Percentiles rank a stretch among this genome's conserved stretches.
phyloP scores from a whole-genome alignment of 306 rosid species.

The Fagus crenata region DNA sequence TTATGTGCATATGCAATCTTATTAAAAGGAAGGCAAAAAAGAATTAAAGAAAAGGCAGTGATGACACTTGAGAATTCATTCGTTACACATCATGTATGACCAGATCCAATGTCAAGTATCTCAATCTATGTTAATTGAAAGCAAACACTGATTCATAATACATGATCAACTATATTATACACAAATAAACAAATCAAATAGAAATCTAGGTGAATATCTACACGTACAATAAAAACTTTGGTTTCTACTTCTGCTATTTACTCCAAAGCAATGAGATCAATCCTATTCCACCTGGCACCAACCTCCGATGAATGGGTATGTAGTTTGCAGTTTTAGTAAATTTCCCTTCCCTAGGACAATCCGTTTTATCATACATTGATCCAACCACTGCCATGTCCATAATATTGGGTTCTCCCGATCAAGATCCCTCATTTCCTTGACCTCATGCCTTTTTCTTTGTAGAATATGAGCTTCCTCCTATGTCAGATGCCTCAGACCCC shows the following conservation, averaged over 20 bases:
- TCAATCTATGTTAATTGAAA: not conserved
- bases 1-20: not conserved
- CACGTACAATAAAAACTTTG: not conserved
- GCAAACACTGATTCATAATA: not conserved
- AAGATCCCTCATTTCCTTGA: constrained; percentile 12
- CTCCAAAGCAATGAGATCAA: not conserved
- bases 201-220: not conserved
- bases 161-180: not conserved
- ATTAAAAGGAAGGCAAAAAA: not conserved
- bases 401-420: not conserved
- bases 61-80: constrained; percentile 1
- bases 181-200: constrained; percentile 8
- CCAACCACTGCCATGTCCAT: not conserved
- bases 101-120: not conserved
- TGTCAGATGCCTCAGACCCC: constrained; percentile 37
- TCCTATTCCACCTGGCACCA: not conserved
- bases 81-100: not conserved
- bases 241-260: not conserved
- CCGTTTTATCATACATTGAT: too few species aligned
- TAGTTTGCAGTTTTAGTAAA: not conserved
- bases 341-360: not conserved
- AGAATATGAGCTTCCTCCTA: constrained; percentile 32
- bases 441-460: constrained; percentile 26
- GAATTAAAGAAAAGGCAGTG: not conserved
- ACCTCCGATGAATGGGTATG: not conserved